A percentile compares a stretch with the other conserved stretches of the same genome.
phyloP scores from a whole-genome alignment of 371 early-diverging fungal species.

The Synchytrium microbalum region DNA sequence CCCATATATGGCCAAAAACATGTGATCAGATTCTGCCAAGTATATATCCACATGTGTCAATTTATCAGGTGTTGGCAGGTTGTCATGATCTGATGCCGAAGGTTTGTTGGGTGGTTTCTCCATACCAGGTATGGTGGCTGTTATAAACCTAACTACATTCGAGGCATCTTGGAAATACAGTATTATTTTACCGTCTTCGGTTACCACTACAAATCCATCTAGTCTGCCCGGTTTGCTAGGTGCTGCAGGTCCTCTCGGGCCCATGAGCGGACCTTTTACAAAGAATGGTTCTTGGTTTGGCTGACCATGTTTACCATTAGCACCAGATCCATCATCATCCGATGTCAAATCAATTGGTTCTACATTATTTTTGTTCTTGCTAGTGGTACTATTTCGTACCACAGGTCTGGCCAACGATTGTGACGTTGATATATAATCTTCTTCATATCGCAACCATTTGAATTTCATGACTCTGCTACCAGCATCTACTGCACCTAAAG shows the following conservation, averaged over 20 bases:
- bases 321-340: neutral
- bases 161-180: neutral
- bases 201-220: neutral
- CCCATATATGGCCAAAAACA: neutral
- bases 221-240: neutral
- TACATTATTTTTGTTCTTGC: neutral
- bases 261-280: neutral
- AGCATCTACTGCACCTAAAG: neutral
- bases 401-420: neutral
- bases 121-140: neutral
- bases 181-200: neutral
- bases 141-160: neutral
- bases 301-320: no score
- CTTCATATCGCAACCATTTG: neutral
- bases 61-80: neutral
- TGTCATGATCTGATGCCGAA: neutral
- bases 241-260: neutral
- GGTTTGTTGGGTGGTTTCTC: neutral
- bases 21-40: neutral
- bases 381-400: neutral
- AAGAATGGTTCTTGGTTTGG: neutral
- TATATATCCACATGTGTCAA: neutral
- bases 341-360: neutral
- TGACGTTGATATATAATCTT: neutral
- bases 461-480: neutral